These are phyloP conservation scores for Breynia disticha DNA, from an alignment of 441 rosid genomes.

Conservation along the genomic window DNA sequence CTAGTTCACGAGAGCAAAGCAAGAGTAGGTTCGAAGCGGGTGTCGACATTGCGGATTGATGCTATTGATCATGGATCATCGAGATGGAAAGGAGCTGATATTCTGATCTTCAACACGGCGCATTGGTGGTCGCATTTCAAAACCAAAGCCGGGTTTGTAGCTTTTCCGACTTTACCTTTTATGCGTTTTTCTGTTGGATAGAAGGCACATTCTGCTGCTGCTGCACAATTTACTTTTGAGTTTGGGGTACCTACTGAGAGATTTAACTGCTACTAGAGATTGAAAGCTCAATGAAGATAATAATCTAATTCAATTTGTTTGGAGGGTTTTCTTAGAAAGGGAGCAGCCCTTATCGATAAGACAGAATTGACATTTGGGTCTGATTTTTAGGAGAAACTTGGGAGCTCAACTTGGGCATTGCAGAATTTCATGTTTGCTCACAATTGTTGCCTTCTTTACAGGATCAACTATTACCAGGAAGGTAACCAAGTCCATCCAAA, in stretches of 20 bases:
- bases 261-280: no score
- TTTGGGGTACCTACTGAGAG: no score
- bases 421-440: background rate
- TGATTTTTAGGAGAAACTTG: background rate
- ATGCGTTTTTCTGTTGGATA: no score
- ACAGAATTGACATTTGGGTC: no score
- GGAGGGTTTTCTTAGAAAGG: no score
- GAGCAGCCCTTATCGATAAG: no score
- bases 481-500: constrained; percentile 51
- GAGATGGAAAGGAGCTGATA: constrained; percentile 87
- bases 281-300: no score
- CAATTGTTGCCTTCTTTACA: constrained; percentile 10
- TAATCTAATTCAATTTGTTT: no score
- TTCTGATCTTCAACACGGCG: constrained; percentile 81
- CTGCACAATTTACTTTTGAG: no score
- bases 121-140: constrained; percentile 98
- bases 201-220: no score
- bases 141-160: constrained; percentile 83
- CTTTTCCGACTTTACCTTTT: background rate
- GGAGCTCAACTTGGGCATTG: background rate
- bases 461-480: constrained; percentile 91
- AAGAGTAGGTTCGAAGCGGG: constrained; percentile 55
- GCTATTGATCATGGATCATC: constrained; percentile 77
- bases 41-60: constrained; percentile 69
- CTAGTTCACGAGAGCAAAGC: constrained; percentile 84